A percentile compares a stretch with the other conserved stretches of the same genome.
phyloP scores from a whole-genome alignment of 2,329 filamentous ascomycete species.

The Trichoderma afroharzianum region DNA sequence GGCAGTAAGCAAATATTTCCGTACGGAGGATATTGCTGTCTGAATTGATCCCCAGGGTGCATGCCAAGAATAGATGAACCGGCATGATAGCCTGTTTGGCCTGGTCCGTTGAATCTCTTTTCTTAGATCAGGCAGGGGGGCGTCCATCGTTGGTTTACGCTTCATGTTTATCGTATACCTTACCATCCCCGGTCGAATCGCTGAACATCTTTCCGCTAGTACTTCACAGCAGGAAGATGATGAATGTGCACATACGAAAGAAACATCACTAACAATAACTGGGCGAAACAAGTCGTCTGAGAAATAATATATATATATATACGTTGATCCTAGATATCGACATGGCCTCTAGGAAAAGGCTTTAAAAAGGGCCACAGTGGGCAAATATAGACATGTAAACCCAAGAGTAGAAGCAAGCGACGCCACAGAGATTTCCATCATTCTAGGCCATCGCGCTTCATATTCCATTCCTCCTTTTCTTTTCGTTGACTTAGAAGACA shows the following conservation, averaged over 20 bases:
- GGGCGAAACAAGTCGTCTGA: not conserved
- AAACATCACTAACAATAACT: not conserved
- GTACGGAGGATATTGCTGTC: not conserved
- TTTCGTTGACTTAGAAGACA: not conserved
- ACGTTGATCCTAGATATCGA: conserved; percentile 1
- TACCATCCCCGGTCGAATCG: not conserved
- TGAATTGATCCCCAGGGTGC: not conserved
- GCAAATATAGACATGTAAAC: conserved; percentile 7
- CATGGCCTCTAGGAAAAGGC: not conserved
- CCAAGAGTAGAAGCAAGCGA: not conserved
- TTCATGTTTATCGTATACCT: not conserved
- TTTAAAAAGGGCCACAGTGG: not conserved
- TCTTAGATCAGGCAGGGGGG: not conserved
- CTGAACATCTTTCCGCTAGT: not conserved
- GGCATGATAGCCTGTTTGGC: not conserved
- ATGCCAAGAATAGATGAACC: not conserved
- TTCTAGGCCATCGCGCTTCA: not conserved
- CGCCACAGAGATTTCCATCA: not conserved
- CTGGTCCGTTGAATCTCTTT: not conserved
- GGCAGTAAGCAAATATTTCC: not conserved
- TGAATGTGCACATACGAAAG: not conserved
- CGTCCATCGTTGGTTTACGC: not conserved
- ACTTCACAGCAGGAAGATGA: not conserved
- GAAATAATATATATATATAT: conserved; percentile 10
- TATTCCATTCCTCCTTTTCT: not conserved